Percentiles rank a stretch among this genome's conserved stretches.
phyloP scores from a whole-genome alignment of 2,329 filamentous ascomycete genomes.

The Lecanicillium sp. region DNA sequence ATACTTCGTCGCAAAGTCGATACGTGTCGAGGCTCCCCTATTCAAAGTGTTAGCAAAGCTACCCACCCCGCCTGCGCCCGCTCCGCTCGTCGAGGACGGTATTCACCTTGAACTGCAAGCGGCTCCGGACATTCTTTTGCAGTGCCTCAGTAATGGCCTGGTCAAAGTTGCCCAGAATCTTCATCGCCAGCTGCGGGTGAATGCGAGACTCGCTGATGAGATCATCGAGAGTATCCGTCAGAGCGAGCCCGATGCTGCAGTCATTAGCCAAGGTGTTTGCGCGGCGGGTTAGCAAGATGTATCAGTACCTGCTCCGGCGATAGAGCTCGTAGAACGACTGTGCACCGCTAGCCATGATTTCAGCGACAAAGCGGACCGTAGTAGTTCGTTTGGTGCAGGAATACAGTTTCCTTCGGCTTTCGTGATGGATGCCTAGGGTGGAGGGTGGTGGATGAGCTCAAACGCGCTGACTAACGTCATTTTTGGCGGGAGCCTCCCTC shows the following conservation, averaged over 20 bases:
- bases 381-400: slow-evolving; percentile 1
- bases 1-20: slow-evolving; percentile 98
- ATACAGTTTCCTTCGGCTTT: neutral
- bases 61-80: neutral
- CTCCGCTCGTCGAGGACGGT: slow-evolving; percentile 1
- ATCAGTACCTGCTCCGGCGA: slow-evolving; percentile 84
- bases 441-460: neutral
- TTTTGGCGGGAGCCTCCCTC: slow-evolving; percentile 1
- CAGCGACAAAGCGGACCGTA: slow-evolving; percentile 1
- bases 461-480: slow-evolving; percentile 2
- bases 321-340: slow-evolving; percentile 88
- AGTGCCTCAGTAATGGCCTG: slow-evolving; percentile 85
- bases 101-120: slow-evolving; percentile 86
- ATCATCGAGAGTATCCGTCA: slow-evolving; percentile 95
- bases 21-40: slow-evolving; percentile 97
- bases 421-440: neutral
- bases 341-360: slow-evolving; percentile 37
- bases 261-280: slow-evolving; percentile 18
- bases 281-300: slow-evolving; percentile 9
- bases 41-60: slow-evolving; percentile 1
- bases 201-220: slow-evolving; percentile 91
- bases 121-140: slow-evolving; percentile 83
- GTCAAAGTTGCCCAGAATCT: slow-evolving; percentile 94
- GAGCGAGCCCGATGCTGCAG: slow-evolving; percentile 76
- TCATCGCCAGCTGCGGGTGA: slow-evolving; percentile 97